Percentiles rank a stretch among this genome's conserved stretches.
Evolutionary conservation across 495 filamentous ascomycete genomes (phyloP).

Genomic region (Trichoderma erinaceum): DNA sequence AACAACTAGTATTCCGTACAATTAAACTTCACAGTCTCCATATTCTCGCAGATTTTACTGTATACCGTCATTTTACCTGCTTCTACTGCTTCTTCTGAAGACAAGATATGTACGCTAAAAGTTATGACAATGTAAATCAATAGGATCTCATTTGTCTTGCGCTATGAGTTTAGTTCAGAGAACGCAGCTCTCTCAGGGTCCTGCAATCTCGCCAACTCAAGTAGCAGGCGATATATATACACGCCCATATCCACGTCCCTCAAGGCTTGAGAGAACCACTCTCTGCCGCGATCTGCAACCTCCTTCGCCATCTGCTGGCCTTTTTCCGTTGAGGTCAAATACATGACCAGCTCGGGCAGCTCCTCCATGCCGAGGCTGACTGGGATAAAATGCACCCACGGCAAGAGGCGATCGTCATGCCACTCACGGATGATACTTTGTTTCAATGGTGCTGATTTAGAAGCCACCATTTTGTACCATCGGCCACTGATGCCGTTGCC

Average conservation of each 20-base stretch:
- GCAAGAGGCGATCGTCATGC: constrained; percentile 50
- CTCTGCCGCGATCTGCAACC: constrained; percentile 39
- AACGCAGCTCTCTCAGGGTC: constrained; percentile 19
- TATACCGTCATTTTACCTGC: too few species aligned
- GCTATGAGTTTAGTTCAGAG: too few species aligned
- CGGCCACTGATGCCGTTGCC: constrained; percentile 51
- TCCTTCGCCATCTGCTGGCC: constrained; percentile 26
- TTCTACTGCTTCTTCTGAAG: too few species aligned
- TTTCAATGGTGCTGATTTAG: constrained; percentile 38
- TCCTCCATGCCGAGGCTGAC: constrained; percentile 41
- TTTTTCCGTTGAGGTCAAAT: constrained; percentile 30
- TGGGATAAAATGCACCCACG: constrained; percentile 52
- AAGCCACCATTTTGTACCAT: constrained; percentile 44
- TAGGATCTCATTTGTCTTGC: too few species aligned
- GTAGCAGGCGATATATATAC: constrained; percentile 38
- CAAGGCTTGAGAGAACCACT: constrained; percentile 37
- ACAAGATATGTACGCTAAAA: too few species aligned
- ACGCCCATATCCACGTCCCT: constrained; percentile 36
- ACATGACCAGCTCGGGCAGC: constrained; percentile 40
- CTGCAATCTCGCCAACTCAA: constrained; percentile 38
- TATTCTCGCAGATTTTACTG: too few species aligned
- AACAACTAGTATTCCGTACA: too few species aligned
- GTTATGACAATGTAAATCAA: too few species aligned
- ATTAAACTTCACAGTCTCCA: too few species aligned
- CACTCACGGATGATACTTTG: constrained; percentile 48